phyloP scores from a whole-genome alignment of 2,329 filamentous ascomycete species.

The Fusarium sp. region DNA sequence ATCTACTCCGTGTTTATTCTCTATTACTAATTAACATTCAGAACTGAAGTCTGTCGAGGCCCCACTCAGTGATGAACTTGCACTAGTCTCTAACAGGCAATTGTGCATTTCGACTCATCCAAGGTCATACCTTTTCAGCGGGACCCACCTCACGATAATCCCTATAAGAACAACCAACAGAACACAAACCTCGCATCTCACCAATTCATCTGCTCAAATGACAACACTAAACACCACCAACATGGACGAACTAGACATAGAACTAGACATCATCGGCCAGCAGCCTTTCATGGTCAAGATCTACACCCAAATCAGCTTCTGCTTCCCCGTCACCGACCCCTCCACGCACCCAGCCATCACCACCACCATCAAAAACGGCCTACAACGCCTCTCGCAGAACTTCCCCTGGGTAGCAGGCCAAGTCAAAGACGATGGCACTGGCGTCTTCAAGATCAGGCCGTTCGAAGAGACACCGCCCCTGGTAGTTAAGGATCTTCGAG shows the following conservation, averaged over 20 bases:
- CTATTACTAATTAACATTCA: too few relatives aligned
- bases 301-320: conserved; percentile 59
- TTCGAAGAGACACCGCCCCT: conserved; percentile 48
- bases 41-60: too few relatives aligned
- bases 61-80: too few relatives aligned
- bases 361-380: conserved; percentile 48
- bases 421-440: conserved; percentile 46
- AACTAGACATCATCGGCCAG: conserved; percentile 56
- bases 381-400: conserved; percentile 49
- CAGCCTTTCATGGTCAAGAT: conserved; percentile 51
- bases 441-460: conserved; percentile 53
- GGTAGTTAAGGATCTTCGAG: conserved; percentile 55
- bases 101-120: conserved; percentile 14
- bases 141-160: fast-evolving
- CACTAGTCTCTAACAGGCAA: background rate
- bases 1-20: too few relatives aligned
- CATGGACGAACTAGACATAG: conserved; percentile 25
- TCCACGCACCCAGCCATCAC: conserved; percentile 42
- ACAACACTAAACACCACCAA: background rate
- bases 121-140: background rate
- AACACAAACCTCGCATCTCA: background rate
- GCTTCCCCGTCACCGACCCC: conserved; percentile 48
- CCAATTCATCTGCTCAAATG: background rate
- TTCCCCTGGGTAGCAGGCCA: conserved; percentile 62
- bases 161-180: background rate